Evolutionary conservation across 805 yeast species (phyloP).

Genomic region (Candida maesae): DNA sequence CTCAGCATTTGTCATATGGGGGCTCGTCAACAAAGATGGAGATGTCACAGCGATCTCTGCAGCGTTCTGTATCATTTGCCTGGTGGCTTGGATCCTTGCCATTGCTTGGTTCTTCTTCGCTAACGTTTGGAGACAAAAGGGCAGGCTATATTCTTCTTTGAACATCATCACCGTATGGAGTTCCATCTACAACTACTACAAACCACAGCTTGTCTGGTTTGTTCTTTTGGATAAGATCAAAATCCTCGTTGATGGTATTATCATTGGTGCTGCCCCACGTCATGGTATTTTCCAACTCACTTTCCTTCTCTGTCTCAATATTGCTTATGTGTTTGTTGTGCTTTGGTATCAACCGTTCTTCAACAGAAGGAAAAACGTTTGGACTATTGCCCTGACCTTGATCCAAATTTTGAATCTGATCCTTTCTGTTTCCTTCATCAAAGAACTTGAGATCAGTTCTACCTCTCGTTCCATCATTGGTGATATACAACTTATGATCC

Average conservation of each 20-base stretch:
- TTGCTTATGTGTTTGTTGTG: slow-evolving; percentile 27
- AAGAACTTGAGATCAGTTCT: slow-evolving; percentile 35
- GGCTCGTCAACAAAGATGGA: background rate
- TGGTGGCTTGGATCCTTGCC: slow-evolving; percentile 5
- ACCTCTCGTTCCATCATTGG: slow-evolving; percentile 38
- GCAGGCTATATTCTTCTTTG: slow-evolving; percentile 44
- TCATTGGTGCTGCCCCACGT: slow-evolving; percentile 42
- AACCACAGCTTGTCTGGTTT: slow-evolving; percentile 39
- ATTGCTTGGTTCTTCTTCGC: slow-evolving; percentile 7
- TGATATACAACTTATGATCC: slow-evolving; percentile 10
- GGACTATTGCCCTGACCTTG: slow-evolving; percentile 32
- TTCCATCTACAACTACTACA: slow-evolving; percentile 38
- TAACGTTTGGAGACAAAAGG: slow-evolving; percentile 13
- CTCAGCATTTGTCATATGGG: slow-evolving; percentile 7
- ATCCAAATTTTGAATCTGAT: slow-evolving; percentile 38
- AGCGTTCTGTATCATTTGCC: slow-evolving; percentile 1
- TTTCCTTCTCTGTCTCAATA: slow-evolving; percentile 35
- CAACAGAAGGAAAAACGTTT: slow-evolving; percentile 29
- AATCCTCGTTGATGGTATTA: slow-evolving; percentile 34
- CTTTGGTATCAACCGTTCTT: slow-evolving; percentile 28
- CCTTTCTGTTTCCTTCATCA: slow-evolving; percentile 42
- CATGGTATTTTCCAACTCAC: slow-evolving; percentile 43
- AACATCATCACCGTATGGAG: slow-evolving; percentile 46
- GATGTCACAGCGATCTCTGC: slow-evolving; percentile 1
- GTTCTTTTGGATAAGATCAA: slow-evolving; percentile 35